Conservation (phyloP, 352 stramenopile species). For the Globisporangium splendens region DNA sequence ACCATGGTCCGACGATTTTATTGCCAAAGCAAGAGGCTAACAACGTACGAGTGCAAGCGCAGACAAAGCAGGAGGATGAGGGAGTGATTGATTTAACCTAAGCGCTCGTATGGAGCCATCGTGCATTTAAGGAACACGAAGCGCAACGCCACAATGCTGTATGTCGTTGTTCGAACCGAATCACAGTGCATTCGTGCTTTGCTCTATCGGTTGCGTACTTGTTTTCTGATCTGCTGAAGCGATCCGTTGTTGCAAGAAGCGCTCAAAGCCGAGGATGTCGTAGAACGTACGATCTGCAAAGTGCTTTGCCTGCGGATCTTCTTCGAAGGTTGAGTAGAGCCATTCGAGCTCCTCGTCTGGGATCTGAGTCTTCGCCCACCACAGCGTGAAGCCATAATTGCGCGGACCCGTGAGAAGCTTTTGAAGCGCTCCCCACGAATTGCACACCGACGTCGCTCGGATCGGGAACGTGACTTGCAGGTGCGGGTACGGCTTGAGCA, state of each 20-base stretch:
- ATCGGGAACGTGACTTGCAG: constrained; percentile 65
- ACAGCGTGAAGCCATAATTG: constrained; percentile 66
- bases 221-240: constrained; percentile 1
- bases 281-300: constrained; percentile 61
- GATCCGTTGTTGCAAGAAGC: constrained; percentile 32
- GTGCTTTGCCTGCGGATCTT: neutral
- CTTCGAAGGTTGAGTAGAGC: constrained; percentile 55
- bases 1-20: too few relatives aligned
- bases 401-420: constrained; percentile 26
- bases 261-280: constrained; percentile 65
- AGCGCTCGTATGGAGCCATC: too few relatives aligned
- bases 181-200: neutral
- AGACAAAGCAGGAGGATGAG: constrained; percentile 3
- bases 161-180: too few relatives aligned
- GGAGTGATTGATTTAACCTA: too few relatives aligned
- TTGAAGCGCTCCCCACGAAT: constrained; percentile 48
- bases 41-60: neutral
- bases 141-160: too few relatives aligned
- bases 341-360: constrained; percentile 49
- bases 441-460: constrained; percentile 50
- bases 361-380: constrained; percentile 62
- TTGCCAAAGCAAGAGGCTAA: neutral
- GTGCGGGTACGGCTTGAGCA: constrained; percentile 38
- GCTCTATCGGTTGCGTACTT: neutral
- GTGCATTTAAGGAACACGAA: too few relatives aligned